These are phyloP conservation scores for Diddensiella caesifluorescens DNA, from an alignment of 805 yeast genomes.

Conservation along the genomic window DNA sequence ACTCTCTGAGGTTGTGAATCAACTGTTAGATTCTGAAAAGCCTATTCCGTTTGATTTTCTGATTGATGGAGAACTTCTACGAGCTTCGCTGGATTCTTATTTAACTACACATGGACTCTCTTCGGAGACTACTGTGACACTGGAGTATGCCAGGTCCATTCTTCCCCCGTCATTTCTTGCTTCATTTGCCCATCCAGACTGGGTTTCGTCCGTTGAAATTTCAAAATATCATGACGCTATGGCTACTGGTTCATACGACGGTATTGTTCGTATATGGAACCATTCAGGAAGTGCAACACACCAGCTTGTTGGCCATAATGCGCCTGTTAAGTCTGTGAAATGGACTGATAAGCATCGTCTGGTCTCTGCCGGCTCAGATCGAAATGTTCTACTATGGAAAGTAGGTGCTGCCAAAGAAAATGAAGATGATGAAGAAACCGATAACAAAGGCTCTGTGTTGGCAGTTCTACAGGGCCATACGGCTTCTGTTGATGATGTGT, in stretches of 20 bases:
- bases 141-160: constrained; percentile 89
- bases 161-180: constrained; percentile 92
- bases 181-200: constrained; percentile 86
- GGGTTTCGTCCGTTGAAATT: constrained; percentile 78
- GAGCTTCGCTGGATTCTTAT: constrained; percentile 76
- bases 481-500: constrained; percentile 76
- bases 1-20: constrained; percentile 91
- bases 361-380: constrained; percentile 83
- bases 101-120: constrained; percentile 72
- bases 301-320: constrained; percentile 83
- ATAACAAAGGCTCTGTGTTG: constrained; percentile 54
- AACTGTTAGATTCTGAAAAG: constrained; percentile 53
- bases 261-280: constrained; percentile 86
- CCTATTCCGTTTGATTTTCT: constrained; percentile 91
- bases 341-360: constrained; percentile 73
- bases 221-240: constrained; percentile 43
- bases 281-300: constrained; percentile 72
- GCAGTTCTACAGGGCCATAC: constrained; percentile 89
- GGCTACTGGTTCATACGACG: constrained; percentile 89
- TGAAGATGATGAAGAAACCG: constrained; percentile 37
- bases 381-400: constrained; percentile 86
- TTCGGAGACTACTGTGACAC: constrained; percentile 66
- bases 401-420: constrained; percentile 38
- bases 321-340: constrained; percentile 74
- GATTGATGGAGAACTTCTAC: constrained; percentile 75